phyloP scores from a whole-genome alignment of 345 rosid species.

The Lepidium aucheri region DNA sequence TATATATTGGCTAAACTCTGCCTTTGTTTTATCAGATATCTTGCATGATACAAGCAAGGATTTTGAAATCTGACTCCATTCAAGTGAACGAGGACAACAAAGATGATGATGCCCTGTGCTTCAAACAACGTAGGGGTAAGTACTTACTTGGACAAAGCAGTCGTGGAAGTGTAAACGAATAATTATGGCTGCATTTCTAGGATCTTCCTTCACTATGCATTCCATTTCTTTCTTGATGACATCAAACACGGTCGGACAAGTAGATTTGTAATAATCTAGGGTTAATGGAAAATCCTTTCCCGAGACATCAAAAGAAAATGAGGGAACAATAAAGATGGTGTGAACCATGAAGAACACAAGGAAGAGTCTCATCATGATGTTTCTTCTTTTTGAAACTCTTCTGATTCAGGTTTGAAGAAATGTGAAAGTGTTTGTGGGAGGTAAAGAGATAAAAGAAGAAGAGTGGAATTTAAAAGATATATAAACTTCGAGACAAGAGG shows the following conservation, averaged over 20 bases:
- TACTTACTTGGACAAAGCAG: constrained; percentile 76
- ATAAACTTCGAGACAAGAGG: constrained; percentile 9
- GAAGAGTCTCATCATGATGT: constrained; percentile 5
- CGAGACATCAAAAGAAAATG: constrained; percentile 17
- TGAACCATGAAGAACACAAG: constrained; percentile 23
- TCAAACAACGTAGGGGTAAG: not conserved
- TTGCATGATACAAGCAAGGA: too few species aligned
- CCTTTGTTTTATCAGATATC: too few species aligned
- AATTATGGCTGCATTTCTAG: constrained; percentile 70
- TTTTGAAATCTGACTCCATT: too few species aligned
- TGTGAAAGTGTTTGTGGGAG: not conserved
- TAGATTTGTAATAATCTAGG: constrained; percentile 55
- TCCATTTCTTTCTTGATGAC: constrained; percentile 80
- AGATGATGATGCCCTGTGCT: not conserved
- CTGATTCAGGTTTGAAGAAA: not conserved
- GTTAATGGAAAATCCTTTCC: constrained; percentile 42
- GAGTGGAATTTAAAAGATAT: constrained; percentile 16
- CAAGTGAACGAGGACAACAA: too few species aligned
- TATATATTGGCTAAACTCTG: too few species aligned
- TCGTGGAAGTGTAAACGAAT: constrained; percentile 82
- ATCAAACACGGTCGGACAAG: constrained; percentile 62
- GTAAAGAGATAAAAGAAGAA: constrained; percentile 1
- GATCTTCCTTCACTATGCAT: constrained; percentile 74
- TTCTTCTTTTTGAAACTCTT: constrained; percentile 6
- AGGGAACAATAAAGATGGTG: constrained; percentile 2